phyloP scores from a whole-genome alignment of 768 basidiomycete species.

The Ramaria rubella region DNA sequence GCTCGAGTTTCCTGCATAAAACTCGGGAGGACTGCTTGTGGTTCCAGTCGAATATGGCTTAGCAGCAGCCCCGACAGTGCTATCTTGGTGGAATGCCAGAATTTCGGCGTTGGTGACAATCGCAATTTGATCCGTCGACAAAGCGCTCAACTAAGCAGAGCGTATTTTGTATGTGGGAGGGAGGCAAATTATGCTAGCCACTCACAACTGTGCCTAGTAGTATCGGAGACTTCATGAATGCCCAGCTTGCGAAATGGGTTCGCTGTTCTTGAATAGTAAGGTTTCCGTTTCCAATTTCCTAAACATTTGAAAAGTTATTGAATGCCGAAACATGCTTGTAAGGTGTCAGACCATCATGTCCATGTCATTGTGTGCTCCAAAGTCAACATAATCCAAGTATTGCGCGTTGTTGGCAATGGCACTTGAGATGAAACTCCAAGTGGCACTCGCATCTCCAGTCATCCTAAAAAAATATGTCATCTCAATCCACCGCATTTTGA shows the following conservation, averaged over 20 bases:
- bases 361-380: constrained; percentile 51
- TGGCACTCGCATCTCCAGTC: constrained; percentile 40
- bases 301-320: constrained; percentile 16
- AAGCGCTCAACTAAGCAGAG: constrained; percentile 33
- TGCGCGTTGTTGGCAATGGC: constrained; percentile 40
- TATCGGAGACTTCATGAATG: constrained; percentile 52
- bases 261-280: constrained; percentile 44
- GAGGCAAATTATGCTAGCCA: neutral
- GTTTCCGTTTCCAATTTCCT: constrained; percentile 43
- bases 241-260: constrained; percentile 54
- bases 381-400: constrained; percentile 37
- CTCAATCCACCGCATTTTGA: neutral
- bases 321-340: constrained; percentile 2
- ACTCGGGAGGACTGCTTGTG: constrained; percentile 32
- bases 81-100: constrained; percentile 50
- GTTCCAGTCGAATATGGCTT: constrained; percentile 2
- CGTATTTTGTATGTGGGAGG: neutral
- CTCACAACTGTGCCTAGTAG: constrained; percentile 36
- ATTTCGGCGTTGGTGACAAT: constrained; percentile 48
- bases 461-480: constrained; percentile 25
- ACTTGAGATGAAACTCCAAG: constrained; percentile 44
- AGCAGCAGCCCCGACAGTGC: constrained; percentile 28
- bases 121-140: constrained; percentile 34
- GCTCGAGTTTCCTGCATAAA: constrained; percentile 42
- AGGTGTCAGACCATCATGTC: constrained; percentile 34